A percentile compares a stretch with the other conserved stretches of the same genome.
Evolutionary conservation across 1,284 basidiomycete genomes (phyloP).

Genomic region (Rhodotorula sp.): DNA sequence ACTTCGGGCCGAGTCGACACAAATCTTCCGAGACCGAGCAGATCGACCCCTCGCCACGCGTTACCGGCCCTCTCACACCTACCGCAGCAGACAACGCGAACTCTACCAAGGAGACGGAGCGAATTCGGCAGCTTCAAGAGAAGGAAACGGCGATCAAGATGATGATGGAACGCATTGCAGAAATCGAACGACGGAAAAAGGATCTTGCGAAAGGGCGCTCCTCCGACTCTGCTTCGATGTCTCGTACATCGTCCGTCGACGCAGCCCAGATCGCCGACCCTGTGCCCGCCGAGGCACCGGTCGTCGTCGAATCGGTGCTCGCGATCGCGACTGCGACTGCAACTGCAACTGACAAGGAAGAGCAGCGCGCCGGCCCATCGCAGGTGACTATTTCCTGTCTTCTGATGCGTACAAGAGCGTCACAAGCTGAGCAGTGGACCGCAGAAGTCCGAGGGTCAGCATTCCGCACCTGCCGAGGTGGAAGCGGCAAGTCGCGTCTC

Average conservation of each 20-base stretch:
- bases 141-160: slow-evolving; percentile 31
- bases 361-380: no score
- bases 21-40: no score
- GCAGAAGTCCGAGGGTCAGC: neutral
- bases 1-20: no score
- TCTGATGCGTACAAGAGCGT: no score
- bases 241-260: neutral
- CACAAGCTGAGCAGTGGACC: no score
- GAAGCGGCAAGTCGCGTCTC: neutral
- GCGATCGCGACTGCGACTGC: neutral
- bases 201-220: neutral
- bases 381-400: no score
- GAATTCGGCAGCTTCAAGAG: slow-evolving; percentile 18
- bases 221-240: neutral
- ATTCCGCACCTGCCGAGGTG: neutral
- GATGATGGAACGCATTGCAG: slow-evolving; percentile 28
- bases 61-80: neutral
- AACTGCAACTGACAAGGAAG: neutral
- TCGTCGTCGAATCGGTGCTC: neutral
- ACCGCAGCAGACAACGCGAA: neutral
- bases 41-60: no score
- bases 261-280: no score
- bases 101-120: neutral
- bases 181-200: slow-evolving; percentile 24
- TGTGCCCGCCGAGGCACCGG: no score